Base-by-base conservation (phyloP, 768 basidiomycete genomes). In the Naganishia onofrii region DNA sequence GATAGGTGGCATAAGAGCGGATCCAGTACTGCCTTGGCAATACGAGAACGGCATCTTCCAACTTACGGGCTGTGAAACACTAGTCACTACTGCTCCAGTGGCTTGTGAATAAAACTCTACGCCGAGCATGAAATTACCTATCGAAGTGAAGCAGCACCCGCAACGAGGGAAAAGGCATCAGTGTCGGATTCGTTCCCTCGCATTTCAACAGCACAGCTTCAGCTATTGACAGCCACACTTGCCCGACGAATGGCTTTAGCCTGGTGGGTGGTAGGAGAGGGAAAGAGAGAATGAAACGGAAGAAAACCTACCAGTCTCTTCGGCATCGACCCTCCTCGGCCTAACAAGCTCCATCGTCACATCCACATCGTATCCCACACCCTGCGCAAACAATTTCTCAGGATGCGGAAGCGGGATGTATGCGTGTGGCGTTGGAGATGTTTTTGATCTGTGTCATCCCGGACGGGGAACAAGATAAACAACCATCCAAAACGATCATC, bases 91-190 rank as follows among this genome's bases (percentile, higher is more conserved):
- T 17, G 60, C 66, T 42, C 66, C 66, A 34, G 42, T 67, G 26
- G 57, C 46, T 21, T 68, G 56, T 6, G 70, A 71, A 23, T 67
- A 52, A 36, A 80, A 67, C 26, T 80, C 77, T 2, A 80, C 54
- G 17, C 74, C 70, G 12, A 80, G 68, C 79, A 80, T 80, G 64
- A 80, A 80, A 63, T 79, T 80, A 31, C 77, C 79, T 79, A 56
- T 60, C 36, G 10, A 44, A n/a, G n/a, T n/a, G n/a, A 42, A 10
- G 42, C 42, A 42, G 42, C 9, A 42, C 6, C 5, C 5, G 12
- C 6, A 12, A 36, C 6, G 12, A 36, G 36, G 5, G 36, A 36
- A 36, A 36, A 6, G 12, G 12, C 36, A 36, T 36, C 36, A 36
- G 36, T 12, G 36, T 6, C 36, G 12, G 6, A 12, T 5, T 12